These are phyloP conservation scores for Rhodofomes roseus DNA, from an alignment of 1,284 basidiomycete genomes.

Conservation along the genomic window DNA sequence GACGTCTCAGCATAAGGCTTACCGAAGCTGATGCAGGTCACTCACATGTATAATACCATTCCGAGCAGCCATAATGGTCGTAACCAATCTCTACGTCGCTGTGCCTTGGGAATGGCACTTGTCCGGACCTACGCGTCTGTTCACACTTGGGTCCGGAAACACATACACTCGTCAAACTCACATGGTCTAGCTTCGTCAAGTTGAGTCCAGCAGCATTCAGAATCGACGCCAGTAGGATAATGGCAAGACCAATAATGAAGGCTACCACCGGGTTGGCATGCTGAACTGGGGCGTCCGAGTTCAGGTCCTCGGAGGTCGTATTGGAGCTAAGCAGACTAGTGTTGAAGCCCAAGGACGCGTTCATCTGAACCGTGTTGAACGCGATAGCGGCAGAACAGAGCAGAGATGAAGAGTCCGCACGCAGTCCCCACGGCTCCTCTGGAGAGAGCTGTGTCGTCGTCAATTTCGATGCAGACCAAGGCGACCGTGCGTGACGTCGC, in stretches of 20 bases:
- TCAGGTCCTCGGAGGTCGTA: conserved; percentile 16
- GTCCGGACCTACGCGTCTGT: conserved; percentile 53
- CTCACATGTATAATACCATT: conserved; percentile 76
- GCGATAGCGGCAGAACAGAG: neutral
- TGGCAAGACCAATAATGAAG: conserved; percentile 78
- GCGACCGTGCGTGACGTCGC: neutral
- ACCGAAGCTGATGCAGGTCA: neutral
- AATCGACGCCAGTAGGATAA: conserved; percentile 74
- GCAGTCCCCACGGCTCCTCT: neutral
- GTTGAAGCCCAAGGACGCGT: conserved; percentile 10
- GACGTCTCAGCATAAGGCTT: neutral
- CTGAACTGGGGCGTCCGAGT: conserved; percentile 26
- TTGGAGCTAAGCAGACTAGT: conserved; percentile 7
- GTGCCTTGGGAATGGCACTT: conserved; percentile 65
- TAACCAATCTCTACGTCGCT: conserved; percentile 65
- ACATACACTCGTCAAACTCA: conserved; percentile 28
- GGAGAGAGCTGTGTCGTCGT: neutral
- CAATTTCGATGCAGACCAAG: neutral
- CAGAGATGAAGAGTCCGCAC: neutral
- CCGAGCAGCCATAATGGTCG: conserved; percentile 81
- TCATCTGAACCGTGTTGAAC: conserved; percentile 9
- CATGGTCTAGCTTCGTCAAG: conserved; percentile 82
- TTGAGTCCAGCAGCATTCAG: conserved; percentile 85
- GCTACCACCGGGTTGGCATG: conserved; percentile 61
- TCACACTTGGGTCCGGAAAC: neutral